Percentiles rank a stretch among this genome's conserved stretches.
phyloP scores from a whole-genome alignment of 106 monocot genomes.

The Allium cepa region DNA sequence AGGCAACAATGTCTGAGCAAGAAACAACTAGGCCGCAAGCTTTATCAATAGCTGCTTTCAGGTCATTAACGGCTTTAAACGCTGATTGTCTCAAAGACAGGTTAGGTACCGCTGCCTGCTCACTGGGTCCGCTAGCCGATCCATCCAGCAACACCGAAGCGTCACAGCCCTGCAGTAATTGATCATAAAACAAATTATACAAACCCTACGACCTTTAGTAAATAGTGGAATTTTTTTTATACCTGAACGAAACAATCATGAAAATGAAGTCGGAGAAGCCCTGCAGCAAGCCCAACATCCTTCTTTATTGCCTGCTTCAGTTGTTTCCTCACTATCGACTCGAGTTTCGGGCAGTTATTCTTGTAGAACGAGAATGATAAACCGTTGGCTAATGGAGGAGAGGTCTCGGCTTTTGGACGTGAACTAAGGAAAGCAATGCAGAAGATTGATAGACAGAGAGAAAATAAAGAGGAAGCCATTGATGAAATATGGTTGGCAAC shows the following conservation, averaged over 20 bases:
- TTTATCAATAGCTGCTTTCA: slow-evolving; percentile 24
- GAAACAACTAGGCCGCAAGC: slow-evolving; percentile 27
- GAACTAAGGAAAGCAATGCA: not conserved
- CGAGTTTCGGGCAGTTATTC: slow-evolving; percentile 27
- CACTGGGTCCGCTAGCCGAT: slow-evolving; percentile 43
- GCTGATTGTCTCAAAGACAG: slow-evolving; percentile 44
- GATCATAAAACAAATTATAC: not conserved
- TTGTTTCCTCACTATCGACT: slow-evolving; percentile 19
- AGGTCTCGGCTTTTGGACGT: not conserved
- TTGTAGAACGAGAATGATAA: slow-evolving; percentile 44
- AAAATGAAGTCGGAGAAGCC: slow-evolving; percentile 50
- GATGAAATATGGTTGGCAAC: too few species aligned
- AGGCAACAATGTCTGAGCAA: slow-evolving; percentile 28
- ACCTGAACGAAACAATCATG: slow-evolving; percentile 63
- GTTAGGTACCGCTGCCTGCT: slow-evolving; percentile 47
- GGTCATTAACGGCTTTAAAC: slow-evolving; percentile 35
- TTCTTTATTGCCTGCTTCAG: slow-evolving; percentile 17
- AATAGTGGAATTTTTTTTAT: too few species aligned
- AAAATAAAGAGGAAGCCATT: slow-evolving; percentile 1
- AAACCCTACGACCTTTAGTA: too few species aligned
- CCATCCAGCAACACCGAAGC: slow-evolving; percentile 55
- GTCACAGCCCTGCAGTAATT: slow-evolving; percentile 40
- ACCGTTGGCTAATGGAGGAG: slow-evolving; percentile 8
- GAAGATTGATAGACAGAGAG: not conserved
- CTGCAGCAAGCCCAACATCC: slow-evolving; percentile 45